Percentiles rank a stretch among this genome's conserved stretches.
Evolutionary conservation across 164 flowering plant species (phyloP).

Genomic region (Tetrastigma voinierianum): DNA sequence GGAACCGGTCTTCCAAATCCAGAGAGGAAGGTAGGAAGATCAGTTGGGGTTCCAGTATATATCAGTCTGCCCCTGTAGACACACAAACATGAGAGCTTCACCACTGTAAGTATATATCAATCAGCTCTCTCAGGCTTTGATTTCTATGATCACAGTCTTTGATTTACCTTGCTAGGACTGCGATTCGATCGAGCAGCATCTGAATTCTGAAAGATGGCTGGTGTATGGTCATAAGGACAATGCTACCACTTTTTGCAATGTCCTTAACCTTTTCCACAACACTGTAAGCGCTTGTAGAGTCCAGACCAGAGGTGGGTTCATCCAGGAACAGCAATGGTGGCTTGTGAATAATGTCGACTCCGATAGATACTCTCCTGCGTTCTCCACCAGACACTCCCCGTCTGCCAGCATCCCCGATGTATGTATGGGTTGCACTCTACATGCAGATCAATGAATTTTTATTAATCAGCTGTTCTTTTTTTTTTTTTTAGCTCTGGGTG

Average conservation of each 20-base stretch:
- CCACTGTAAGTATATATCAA: too few species aligned
- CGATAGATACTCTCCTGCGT: conserved; percentile 75
- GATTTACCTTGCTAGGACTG: conserved; percentile 62
- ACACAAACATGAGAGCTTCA: too few species aligned
- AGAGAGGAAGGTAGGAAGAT: conserved; percentile 48
- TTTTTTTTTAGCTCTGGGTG: too few species aligned
- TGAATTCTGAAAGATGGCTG: conserved; percentile 80
- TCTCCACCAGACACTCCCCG: conserved; percentile 88
- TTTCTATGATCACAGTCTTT: too few species aligned
- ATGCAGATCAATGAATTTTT: conserved; percentile 5
- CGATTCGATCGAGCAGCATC: conserved; percentile 68
- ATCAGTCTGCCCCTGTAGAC: conserved; percentile 59
- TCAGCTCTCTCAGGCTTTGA: too few species aligned
- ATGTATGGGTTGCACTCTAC: conserved; percentile 56
- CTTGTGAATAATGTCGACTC: conserved; percentile 81
- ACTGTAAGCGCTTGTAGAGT: conserved; percentile 78
- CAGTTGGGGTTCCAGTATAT: conserved; percentile 56
- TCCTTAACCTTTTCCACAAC: conserved; percentile 80
- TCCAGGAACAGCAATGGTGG: conserved; percentile 76
- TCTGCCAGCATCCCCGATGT: conserved; percentile 71
- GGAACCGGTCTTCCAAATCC: conserved; percentile 77
- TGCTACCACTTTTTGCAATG: conserved; percentile 73
- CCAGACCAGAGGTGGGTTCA: conserved; percentile 83
- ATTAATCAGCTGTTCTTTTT: too few species aligned
- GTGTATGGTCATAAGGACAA: conserved; percentile 84